Evolutionary conservation across 2,329 filamentous ascomycete species (phyloP).

Genomic region (Phaeosphaeriaceae sp.): DNA sequence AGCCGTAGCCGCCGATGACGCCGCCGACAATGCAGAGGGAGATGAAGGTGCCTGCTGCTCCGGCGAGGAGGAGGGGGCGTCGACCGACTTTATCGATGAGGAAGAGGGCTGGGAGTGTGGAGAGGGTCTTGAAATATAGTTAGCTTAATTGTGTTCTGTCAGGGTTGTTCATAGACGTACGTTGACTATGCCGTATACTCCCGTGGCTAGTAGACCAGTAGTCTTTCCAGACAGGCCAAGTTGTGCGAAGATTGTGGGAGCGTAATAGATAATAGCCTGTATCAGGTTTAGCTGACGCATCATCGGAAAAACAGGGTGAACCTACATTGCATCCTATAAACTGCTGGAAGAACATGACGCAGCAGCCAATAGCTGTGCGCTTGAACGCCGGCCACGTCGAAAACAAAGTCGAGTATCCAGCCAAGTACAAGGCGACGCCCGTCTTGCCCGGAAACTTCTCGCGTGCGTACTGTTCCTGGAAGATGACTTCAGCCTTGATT

Average conservation of each 20-base stretch:
- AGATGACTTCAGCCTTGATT: conserved; percentile 56
- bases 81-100: conserved; percentile 70
- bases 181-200: conserved; percentile 59
- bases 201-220: conserved; percentile 82
- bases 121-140: conserved; percentile 54
- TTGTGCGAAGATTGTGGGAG: conserved; percentile 79
- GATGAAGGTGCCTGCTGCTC: conserved; percentile 72
- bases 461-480: conserved; percentile 58
- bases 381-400: conserved; percentile 53
- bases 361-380: conserved; percentile 42
- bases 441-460: conserved; percentile 38
- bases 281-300: neutral
- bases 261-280: conserved; percentile 68
- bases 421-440: conserved; percentile 61
- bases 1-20: conserved; percentile 68
- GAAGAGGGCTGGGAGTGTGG: conserved; percentile 70
- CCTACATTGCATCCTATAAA: conserved; percentile 80
- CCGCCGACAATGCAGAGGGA: conserved; percentile 76
- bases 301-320: neutral
- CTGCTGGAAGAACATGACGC: conserved; percentile 54
- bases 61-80: conserved; percentile 66
- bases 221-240: conserved; percentile 63
- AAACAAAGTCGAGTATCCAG: conserved; percentile 60
- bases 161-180: neutral
- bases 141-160: neutral